Base-by-base conservation (phyloP, 257 asterid species). In the Ophiorrhiza pumila region DNA sequence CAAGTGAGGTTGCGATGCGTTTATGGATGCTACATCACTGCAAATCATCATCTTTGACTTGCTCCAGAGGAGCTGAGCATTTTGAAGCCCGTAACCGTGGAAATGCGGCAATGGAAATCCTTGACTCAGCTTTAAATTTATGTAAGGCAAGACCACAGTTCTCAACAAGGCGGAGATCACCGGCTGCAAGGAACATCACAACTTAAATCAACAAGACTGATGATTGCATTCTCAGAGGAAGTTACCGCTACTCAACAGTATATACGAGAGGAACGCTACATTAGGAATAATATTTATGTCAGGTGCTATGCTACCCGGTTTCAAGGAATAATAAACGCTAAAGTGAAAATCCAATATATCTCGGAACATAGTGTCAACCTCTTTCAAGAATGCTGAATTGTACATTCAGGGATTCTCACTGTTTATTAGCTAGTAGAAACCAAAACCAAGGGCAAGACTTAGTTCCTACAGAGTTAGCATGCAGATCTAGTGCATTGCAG, bases 61-160 rank as follows among this genome's bases (percentile, higher is more conserved):
- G 15, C 79, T 25, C 76, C 81, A 87, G 64, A 80, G 45, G 71
- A 95, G 78, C 52, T 79, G 76, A 27, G 96, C 83, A 68, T 89
- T 77, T 45, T 79, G 85, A 76, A 95, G 94, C 74, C 76, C 83
- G 41, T 92, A 92, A 17, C 98, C 97, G 23, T 77, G 87, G 77
- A 84, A 82, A 74, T 69, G 65, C 8, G 98, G 98, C 69, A 95
- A 71, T 35, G 77, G 83, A 76, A 68, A 65, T 71, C 99, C 99
- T 57, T 75, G 70, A 71, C 80, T 42, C 18, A 95, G 89, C 78
- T 83, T 85, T 67, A 84, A 23, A 72, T 95, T 95, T 67, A 89
- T 75, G 22, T 82, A 88, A 34, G 98, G 98, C 81, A 95, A 56
- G 34, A 86, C 82, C 64, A 90, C 85, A 25, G 94, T 89, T 74